Base-by-base conservation (phyloP, 1,284 basidiomycete species). In the Cutaneotrichosporon sp. region DNA sequence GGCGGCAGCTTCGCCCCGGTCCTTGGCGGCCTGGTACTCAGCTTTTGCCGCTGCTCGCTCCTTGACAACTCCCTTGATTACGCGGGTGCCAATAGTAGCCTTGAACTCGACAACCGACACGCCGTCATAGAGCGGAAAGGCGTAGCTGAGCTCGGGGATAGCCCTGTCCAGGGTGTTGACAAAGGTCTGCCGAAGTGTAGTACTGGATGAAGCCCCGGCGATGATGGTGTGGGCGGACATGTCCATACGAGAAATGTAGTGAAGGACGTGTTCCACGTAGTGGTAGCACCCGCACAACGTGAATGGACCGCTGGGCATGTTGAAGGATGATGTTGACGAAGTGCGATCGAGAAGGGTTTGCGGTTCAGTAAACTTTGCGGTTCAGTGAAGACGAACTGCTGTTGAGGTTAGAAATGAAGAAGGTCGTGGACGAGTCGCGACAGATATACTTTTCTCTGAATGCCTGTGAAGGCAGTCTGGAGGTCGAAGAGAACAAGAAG, bases 41-140 rank as follows among this genome's bases (percentile, higher is more conserved):
- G 72, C 60, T 14, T 66, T 63, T 0, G 83, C 84, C 46, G 73
- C 61, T 2, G 69, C 67, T 45, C 76, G 80, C 55, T 83, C 81
- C 60, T 80, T 80, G 12, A 76, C 78, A 10, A 78, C 62, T 1
- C 81, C 83, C n/a, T 68, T 54, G 12, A 84, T 67, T 3, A 74
- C 53, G 0, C 71, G 65, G 0, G 76, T 78, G 49, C 79, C 76
- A 17, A 72, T 68, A 34, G 68, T 68, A 64, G 81, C 76, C 35
- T 78, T 73, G 58, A 83, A 83, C 0, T 72, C 77, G 48, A 79
- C 81, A 3, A 82, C 76, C 0, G 79, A 79, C 0, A 77, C 77
- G n/a, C 68, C 72, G 1, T 78, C 80, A 1, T 83, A 84, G 1
- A 84, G 76, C 1, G 83, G 83, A 58, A 85, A 84, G 41, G 78